Evolutionary conservation across 352 stramenopile species (phyloP), one percentile per base, ranked within the genome.

Genomic region (Aphanomyces stellatus): DNA sequence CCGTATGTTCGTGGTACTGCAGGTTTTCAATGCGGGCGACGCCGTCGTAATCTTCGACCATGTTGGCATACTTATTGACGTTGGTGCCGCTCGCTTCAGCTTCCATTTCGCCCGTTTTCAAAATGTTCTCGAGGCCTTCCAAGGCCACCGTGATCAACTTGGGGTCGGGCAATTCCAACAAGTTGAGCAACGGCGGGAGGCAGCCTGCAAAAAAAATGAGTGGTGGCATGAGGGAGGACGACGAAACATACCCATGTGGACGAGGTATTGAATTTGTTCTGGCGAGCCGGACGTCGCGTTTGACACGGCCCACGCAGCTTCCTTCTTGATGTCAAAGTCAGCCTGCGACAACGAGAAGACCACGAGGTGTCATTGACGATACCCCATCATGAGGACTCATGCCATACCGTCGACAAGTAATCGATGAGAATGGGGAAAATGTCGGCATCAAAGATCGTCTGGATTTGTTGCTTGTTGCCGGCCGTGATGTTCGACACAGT

Each of bases 401-500:
- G 17, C 46, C 2, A 46, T 64, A 64, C 55, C 33, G 86, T 97
- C n/a, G 88, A 93, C 42, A 99, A 75, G 28, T 99, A 89, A 68
- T 88, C 82, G 74, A 99, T 98, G 51, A 99, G 78, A 51, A 96
- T 92, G 41, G 95, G 95, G 69, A 99, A 97, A 73, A 99, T 98
- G 62, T 98, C 95, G 46, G 90, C 92, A 53, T 99, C 93, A 66
- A 99, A 95, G 48, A 99, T 97, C 33, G 88, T 90, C 75, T 99
- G 94, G 62, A 99, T 99, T 84, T 99, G 97, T 70, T 98, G 91
- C 79, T 98, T 93, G 82, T 97, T 99, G 49, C 97, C 97, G 4
- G 97, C 97, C 28, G 96, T 99, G 76, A 99, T 99, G 80, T 99
- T 99, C 25, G 95, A 99, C 65, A 99, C 95, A 30, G 97, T 99